Base-by-base conservation (phyloP, 768 basidiomycete genomes). In the Lyophyllum semitale region DNA sequence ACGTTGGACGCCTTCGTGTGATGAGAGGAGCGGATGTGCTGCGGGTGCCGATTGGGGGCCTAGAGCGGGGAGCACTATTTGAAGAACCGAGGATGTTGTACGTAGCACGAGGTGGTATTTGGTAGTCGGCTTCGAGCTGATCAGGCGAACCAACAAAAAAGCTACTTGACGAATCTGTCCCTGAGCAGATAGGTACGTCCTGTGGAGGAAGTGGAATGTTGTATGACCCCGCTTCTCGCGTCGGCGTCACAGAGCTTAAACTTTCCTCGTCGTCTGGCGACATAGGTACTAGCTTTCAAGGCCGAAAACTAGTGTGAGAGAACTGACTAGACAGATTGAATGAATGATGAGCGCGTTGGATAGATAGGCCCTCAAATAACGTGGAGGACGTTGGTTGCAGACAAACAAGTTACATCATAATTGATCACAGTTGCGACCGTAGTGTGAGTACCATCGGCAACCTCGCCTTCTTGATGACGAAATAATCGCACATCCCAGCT, bases 381-480 rank as follows among this genome's bases (percentile, higher is more conserved):
- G 38, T 40, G 38, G 18, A 40, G n/a, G 38, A 20, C 7, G 30
- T 32, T 12, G 35, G 6, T 23, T 51, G 38, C 15, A 23, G 27
- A 25, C 17, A 52, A 42, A 41, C 23, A n/a, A 47, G 23, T 48
- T 35, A 47, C 46, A 23, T 33, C 43, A 46, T 9, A 9, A 12
- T 35, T 32, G 13, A 35, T 35, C 8, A 7, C 33, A 40, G n/a
- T 40, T n/a, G 38, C 38, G 38, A n/a, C 43, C 57, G 41, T 15
- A 13, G 52, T 27, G 29, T 50, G 29, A 58, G 22, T 9, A 58
- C 41, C 23, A 66, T 66, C 4, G 69, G 68, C n/a, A 73, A 48
- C 26, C 61, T 58, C 4, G 71, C 68, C 43, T 70, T 72, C 58
- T 59, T 63, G 8, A 67, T 66, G 18, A 69, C 68, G 51, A 73